Evolutionary conservation across 1,284 basidiomycete genomes (phyloP).

Genomic region (Puccinia hordei): DNA sequence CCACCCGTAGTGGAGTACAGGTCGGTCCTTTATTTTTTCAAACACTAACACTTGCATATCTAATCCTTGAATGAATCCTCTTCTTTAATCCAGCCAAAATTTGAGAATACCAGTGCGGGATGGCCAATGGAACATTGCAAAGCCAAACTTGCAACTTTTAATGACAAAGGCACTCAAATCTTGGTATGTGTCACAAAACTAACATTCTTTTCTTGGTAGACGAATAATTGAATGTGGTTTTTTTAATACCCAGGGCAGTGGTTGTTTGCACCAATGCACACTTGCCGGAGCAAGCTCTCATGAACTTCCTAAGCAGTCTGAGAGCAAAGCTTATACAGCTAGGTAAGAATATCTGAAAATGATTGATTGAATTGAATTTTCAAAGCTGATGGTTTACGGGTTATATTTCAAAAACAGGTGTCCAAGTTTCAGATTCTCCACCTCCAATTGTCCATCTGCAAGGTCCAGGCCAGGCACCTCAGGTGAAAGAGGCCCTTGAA

Average conservation of each 20-base stretch:
- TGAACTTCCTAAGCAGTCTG: slow-evolving; percentile 23
- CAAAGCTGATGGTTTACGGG: not conserved
- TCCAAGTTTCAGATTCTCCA: slow-evolving; percentile 10
- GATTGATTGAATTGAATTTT: no score
- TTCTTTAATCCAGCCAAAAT: not conserved
- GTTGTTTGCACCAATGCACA: slow-evolving; percentile 8
- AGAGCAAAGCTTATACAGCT: not conserved
- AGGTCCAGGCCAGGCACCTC: not conserved
- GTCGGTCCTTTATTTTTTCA: not conserved
- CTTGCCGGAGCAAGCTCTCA: not conserved
- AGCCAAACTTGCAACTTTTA: slow-evolving; percentile 5
- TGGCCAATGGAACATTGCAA: slow-evolving; percentile 46
- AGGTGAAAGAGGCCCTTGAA: slow-evolving; percentile 15
- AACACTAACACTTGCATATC: not conserved
- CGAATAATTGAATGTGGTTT: no score
- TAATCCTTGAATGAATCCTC: not conserved
- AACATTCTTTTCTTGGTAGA: no score
- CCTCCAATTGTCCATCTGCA: slow-evolving; percentile 14
- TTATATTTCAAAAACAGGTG: not conserved
- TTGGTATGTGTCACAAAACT: slow-evolving; percentile 30
- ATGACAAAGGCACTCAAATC: slow-evolving; percentile 7
- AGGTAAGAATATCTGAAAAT: slow-evolving; percentile 23
- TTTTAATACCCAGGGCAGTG: slow-evolving; percentile 20
- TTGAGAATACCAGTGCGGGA: not conserved
- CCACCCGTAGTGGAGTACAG: slow-evolving; percentile 23